Evolutionary conservation across 257 asterid species (phyloP), one percentile per base, ranked within the genome.

Genomic region (Phtheirospermum japonicum): DNA sequence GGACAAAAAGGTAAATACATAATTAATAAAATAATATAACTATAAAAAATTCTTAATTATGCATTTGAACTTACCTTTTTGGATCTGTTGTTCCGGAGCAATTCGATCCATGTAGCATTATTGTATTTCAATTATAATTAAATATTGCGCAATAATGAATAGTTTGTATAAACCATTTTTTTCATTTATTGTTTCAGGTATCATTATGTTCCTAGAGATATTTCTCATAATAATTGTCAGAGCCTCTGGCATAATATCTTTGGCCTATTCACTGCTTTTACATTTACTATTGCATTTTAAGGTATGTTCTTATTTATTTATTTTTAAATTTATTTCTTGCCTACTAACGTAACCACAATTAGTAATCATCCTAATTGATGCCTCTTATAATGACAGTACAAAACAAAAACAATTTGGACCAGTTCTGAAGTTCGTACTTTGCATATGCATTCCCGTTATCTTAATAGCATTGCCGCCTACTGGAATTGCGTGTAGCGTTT

Each of bases 381-480:
- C 13, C 2, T 42, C n/a, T 37, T 18, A 5, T 66, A 34, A 64
- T 65, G 66, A 70, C 95, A 91, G 98, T 71, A 73, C 95, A 16
- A 86, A 86, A 66, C 84, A 73, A 49, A n/a, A n/a, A n/a, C n/a
- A n/a, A n/a, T 78, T 91, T 10, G 98, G 98, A 33, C 89, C 92
- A 13, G 78, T 51, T 68, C 65, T 91, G 82, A 91, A 91, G 83
- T 57, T 80, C 64, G 59, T 88, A 23, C 73, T 84, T 26, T 75
- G 84, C 78, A 20, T 79, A 64, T 78, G 77, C 40, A 59, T 80
- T 61, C 79, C 80, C 11, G 57, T 59, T 58, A 54, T 85, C 39
- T 67, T 74, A 65, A 64, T 82, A 59, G 52, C 81, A 19, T 89
- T 95, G 95, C 86, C 68, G 6, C 83, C 83, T 9, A 40, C 83